Base-by-base conservation (phyloP, 2,329 filamentous ascomycete species). In the Colletotrichum gigasporum region DNA sequence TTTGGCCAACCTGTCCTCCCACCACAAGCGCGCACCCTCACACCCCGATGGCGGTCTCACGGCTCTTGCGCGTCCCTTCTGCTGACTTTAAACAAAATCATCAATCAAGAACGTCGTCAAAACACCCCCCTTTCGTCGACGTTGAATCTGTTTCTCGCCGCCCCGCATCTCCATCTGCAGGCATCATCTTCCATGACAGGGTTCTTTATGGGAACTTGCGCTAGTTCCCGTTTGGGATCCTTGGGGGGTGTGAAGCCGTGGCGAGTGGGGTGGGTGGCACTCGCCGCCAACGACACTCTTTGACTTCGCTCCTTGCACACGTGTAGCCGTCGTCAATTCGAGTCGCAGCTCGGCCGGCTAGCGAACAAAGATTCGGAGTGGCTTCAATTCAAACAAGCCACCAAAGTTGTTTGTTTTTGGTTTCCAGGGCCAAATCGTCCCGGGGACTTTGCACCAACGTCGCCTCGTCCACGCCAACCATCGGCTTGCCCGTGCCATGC, bases 141-240 rank as follows among this genome's bases (percentile, higher is more conserved):
- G 63, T 65, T 57, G 44, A 63, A 39, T 55, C 35, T 63, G 30
- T 52, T 63, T 39, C 52, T 62, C 45, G 51, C 30, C 52, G 44
- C 63, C 63, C 63, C 63, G 63, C 63, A 65, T 56, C 52, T 24
- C 59, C 51, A 56, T 63, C 57, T 65, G 63, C 63, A 65, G 63
- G 63, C 58, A 63, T 65, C 58, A 57, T 35, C 48, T 47, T 63
- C 44, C 51, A 52, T 42, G 57, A 52, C 57, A 62, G 59, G 57
- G 63, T 65, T 63, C 47, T 30, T 47, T 9, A 58, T 52, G 63
- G 63, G 32, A 48, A 57, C 58, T 57, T 63, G 63, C 63, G 63
- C 63, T 65, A 65, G 63, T 65, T 55, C 50, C 63, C 63, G 63
- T 65, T 64, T 44, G 37, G 63, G 45, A 57, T 56, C 52, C 63